phyloP scores from a whole-genome alignment of 208 protist species.

The Angomonas ambiguus region DNA sequence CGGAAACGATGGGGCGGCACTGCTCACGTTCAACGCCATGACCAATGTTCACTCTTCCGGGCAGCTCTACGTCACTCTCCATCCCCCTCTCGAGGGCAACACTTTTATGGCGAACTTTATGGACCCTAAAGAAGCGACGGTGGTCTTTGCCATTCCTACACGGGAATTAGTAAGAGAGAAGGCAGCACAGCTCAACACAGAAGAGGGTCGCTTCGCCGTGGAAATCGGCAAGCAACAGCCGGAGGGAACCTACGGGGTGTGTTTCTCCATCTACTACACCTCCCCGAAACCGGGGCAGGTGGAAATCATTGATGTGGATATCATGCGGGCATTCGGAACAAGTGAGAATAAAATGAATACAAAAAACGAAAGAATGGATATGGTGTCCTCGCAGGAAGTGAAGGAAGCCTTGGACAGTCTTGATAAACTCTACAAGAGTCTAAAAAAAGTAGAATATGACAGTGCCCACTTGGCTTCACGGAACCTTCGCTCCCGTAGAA shows the following conservation, averaged over 20 bases:
- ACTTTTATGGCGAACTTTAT: neutral
- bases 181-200: neutral
- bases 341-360: neutral
- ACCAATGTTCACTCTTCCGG: neutral
- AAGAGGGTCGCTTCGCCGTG: neutral
- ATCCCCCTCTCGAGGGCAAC: neutral
- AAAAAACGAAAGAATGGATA: constrained; percentile 4
- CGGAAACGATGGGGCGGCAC: neutral
- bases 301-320: neutral
- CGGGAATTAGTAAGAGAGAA: neutral
- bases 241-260: constrained; percentile 38
- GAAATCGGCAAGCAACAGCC: neutral
- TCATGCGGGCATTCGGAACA: neutral
- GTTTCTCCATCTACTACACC: constrained; percentile 31
- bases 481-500: constrained; percentile 30
- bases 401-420: constrained; percentile 19
- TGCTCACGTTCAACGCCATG: constrained; percentile 11
- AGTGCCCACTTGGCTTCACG: constrained; percentile 20
- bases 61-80: neutral
- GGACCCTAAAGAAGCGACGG: neutral
- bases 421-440: constrained; percentile 13
- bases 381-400: constrained; percentile 25
- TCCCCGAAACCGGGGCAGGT: constrained; percentile 8
- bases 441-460: constrained; percentile 18
- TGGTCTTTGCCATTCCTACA: neutral